These are phyloP conservation scores for Periconia sp. DNA, from an alignment of 2,329 filamentous ascomycete species.

Conservation along the genomic window DNA sequence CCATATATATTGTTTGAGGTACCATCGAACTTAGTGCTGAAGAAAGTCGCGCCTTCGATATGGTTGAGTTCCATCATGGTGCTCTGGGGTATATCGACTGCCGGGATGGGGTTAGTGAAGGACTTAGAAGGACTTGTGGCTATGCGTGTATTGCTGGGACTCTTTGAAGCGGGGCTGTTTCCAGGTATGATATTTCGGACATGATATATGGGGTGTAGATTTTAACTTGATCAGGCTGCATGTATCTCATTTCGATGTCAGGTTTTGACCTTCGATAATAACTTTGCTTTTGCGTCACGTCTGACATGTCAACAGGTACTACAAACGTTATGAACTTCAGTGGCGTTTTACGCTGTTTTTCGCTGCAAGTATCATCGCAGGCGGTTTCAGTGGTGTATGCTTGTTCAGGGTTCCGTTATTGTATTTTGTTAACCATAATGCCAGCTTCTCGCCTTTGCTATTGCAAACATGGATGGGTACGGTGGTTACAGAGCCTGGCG, in stretches of 20 bases:
- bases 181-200: conserved; percentile 6
- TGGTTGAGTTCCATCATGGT: conserved; percentile 44
- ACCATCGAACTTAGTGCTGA: conserved; percentile 42
- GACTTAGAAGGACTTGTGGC: conserved; percentile 51
- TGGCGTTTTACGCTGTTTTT: conserved; percentile 47
- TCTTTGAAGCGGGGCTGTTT: conserved; percentile 43
- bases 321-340: conserved; percentile 48
- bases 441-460: conserved; percentile 47
- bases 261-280: neutral
- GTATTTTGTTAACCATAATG: neutral
- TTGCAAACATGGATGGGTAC: conserved; percentile 63
- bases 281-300: neutral
- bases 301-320: conserved; percentile 32
- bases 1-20: conserved; percentile 42
- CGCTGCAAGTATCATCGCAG: conserved; percentile 44
- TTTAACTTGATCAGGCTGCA: conserved; percentile 18
- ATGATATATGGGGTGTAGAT: neutral
- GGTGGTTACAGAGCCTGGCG: conserved; percentile 44
- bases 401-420: too few relatives aligned
- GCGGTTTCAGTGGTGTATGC: conserved; percentile 44
- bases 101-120: conserved; percentile 51
- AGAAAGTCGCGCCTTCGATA: conserved; percentile 41
- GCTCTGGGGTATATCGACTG: conserved; percentile 45
- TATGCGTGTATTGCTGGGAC: conserved; percentile 45
- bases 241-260: conserved; percentile 36